A percentile compares a stretch with the other conserved stretches of the same genome.
These are phyloP conservation scores for Penicillium sp. DNA, from an alignment of 2,329 filamentous ascomycete species.

Conservation along the genomic window DNA sequence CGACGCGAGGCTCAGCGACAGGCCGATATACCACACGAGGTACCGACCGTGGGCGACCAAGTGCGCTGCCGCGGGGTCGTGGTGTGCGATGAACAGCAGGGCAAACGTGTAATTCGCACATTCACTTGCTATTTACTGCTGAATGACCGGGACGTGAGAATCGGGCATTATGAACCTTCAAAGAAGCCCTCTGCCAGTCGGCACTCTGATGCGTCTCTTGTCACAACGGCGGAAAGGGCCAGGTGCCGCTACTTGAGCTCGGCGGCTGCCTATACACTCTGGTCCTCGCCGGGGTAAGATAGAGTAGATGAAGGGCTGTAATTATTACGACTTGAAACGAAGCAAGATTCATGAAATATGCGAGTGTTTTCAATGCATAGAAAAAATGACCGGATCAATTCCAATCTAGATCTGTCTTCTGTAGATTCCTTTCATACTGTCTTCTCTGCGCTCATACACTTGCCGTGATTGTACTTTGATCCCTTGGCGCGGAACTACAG, in stretches of 20 bases:
- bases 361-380: background rate
- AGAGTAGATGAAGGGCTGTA: slow-evolving; percentile 1
- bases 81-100: slow-evolving; percentile 39
- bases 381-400: background rate
- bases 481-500: background rate
- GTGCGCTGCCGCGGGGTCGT: slow-evolving; percentile 46
- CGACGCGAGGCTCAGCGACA: slow-evolving; percentile 26
- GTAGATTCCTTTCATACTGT: background rate
- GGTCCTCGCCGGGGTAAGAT: background rate
- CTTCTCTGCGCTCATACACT: background rate
- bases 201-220: background rate
- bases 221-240: background rate
- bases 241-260: background rate
- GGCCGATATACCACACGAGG: slow-evolving; percentile 46
- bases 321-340: slow-evolving; percentile 10
- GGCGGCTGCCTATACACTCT: background rate
- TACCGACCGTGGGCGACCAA: slow-evolving; percentile 38
- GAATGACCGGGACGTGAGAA: background rate
- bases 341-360: background rate
- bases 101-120: background rate
- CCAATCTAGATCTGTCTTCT: background rate
- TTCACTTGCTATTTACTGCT: background rate
- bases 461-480: background rate
- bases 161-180: background rate
- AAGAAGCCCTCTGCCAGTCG: background rate